Conservation (phyloP, 805 yeast genomes). For the Monosporozyma yasuniensis region DNA sequence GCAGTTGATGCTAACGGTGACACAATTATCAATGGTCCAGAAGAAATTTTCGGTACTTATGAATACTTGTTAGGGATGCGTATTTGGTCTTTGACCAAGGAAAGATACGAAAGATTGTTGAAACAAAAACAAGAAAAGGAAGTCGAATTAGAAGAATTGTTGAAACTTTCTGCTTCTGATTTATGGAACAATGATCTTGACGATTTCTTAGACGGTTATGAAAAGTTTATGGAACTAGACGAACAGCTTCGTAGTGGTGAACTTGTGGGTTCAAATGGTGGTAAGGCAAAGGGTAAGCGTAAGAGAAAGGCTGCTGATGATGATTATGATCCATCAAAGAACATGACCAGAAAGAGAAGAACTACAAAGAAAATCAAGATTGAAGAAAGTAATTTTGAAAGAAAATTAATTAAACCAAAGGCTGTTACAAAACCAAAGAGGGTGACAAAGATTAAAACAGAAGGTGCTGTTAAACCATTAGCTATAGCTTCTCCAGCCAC, state of each 20-base stretch:
- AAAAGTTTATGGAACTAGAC: slow-evolving; percentile 58
- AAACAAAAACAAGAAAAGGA: slow-evolving; percentile 67
- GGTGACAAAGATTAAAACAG: slow-evolving; percentile 19
- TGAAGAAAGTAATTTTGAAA: slow-evolving; percentile 23
- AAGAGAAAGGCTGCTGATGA: slow-evolving; percentile 25
- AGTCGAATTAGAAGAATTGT: slow-evolving; percentile 54
- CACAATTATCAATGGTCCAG: slow-evolving; percentile 34
- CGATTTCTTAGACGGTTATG: slow-evolving; percentile 57
- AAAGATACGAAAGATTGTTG: slow-evolving; percentile 73
- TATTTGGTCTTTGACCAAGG: slow-evolving; percentile 86
- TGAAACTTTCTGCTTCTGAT: slow-evolving; percentile 70
- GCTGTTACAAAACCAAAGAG: slow-evolving; percentile 19
- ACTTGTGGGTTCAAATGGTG: slow-evolving; percentile 35
- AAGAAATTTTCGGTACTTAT: slow-evolving; percentile 52
- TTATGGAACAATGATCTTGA: slow-evolving; percentile 83
- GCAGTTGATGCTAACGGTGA: slow-evolving; percentile 29
- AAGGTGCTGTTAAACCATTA: too few species aligned
- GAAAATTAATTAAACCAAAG: slow-evolving; percentile 22
- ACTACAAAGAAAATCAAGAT: slow-evolving; percentile 16
- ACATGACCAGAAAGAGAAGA: slow-evolving; percentile 19
- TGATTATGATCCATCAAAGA: slow-evolving; percentile 23
- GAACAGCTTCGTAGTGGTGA: slow-evolving; percentile 46
- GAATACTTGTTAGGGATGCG: slow-evolving; percentile 90
- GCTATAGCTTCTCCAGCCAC: slow-evolving; percentile 3
- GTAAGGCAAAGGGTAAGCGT: slow-evolving; percentile 32